Base-by-base conservation (phyloP, 805 yeast species). In the Candida ortonii region DNA sequence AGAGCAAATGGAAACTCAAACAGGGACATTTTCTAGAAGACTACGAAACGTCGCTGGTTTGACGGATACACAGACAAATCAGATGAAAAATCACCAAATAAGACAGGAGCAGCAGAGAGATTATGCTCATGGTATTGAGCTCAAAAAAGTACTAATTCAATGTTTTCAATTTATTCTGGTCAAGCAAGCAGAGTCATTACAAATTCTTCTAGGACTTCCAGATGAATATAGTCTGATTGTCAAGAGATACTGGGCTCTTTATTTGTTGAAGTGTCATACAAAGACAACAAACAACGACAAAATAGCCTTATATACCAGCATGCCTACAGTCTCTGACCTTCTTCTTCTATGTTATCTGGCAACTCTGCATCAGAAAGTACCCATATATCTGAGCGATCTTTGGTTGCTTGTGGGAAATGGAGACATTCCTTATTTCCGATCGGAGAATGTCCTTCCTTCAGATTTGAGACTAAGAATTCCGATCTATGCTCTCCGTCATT, bases 1-100 rank as follows among this genome's bases (percentile, higher is more conserved):
- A n/a, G 90, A 80, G 40, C 82, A 73, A 22, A 57, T 59, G 19
- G 62, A 55, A 28, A 84, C 80, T 42, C 90, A 81, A 30, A 83
- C 78, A 15, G 59, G 57, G 21, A 69, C 69, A 9, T 62, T 66
- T 9, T 77, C 86, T 5, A 67, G 75, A 49, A 64, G 85, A 37
- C 52, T 82, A 5, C 38, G 38, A 17, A 75, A 72, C 32, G 61
- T 77, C 21, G 71, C 75, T 55, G 74, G 49, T 38, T 52, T 52
- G 53, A 64, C 62, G 26, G 39, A 35, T 16, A 39, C 45, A 8
- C 41, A 38, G 15, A 34, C 48, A 1, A 30, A 40, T 19, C 28
- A 36, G 19, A 27, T 36, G 7, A 33, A 35, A 13, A 46, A 44
- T 20, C 31, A 34, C 15, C 38, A 36, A 15, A 23, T 50, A 22